Conservation (phyloP, 2,329 filamentous ascomycete genomes). For the Thyridium curvatum region DNA sequence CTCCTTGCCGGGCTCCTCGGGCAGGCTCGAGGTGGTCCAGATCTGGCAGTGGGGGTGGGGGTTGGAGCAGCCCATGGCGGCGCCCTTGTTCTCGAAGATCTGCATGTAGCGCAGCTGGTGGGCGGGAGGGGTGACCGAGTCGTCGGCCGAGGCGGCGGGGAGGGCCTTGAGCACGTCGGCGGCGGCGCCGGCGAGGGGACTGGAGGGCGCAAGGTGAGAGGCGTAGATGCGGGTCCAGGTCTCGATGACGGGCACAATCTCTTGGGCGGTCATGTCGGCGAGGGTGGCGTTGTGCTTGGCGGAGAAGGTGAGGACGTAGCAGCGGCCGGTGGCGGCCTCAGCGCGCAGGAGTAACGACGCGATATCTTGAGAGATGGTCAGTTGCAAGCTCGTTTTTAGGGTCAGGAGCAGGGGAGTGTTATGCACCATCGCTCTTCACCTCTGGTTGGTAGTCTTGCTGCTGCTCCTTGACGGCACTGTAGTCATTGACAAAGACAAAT, state of each 20-base stretch:
- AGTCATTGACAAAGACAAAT: slow-evolving; percentile 96
- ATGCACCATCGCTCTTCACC: slow-evolving; percentile 25
- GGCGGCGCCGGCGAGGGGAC: slow-evolving; percentile 48
- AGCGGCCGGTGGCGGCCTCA: slow-evolving; percentile 85
- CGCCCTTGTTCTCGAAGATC: slow-evolving; percentile 98
- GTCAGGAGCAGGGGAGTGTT: too few species aligned
- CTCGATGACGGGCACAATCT: slow-evolving; percentile 78
- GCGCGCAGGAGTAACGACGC: slow-evolving; percentile 73
- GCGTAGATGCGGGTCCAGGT: slow-evolving; percentile 92
- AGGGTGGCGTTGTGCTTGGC: slow-evolving; percentile 86
- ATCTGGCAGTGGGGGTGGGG: slow-evolving; percentile 95
- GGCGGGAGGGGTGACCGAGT: slow-evolving; percentile 44
- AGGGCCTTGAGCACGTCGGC: slow-evolving; percentile 24
- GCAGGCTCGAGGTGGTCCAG: slow-evolving; percentile 88
- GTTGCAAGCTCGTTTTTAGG: slow-evolving; percentile 5
- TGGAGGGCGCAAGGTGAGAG: slow-evolving; percentile 67
- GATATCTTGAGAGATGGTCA: slow-evolving; percentile 44
- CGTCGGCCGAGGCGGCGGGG: slow-evolving; percentile 24
- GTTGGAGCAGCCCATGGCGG: slow-evolving; percentile 97
- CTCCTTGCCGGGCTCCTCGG: slow-evolving; percentile 82
- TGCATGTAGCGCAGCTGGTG: slow-evolving; percentile 95
- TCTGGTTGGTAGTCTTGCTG: slow-evolving; percentile 68
- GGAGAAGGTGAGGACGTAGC: slow-evolving; percentile 94
- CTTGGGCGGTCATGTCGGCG: slow-evolving; percentile 71
- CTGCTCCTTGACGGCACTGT: slow-evolving; percentile 90